phyloP scores from a whole-genome alignment of 73 alveolate species.

The Stentor coeruleus region DNA sequence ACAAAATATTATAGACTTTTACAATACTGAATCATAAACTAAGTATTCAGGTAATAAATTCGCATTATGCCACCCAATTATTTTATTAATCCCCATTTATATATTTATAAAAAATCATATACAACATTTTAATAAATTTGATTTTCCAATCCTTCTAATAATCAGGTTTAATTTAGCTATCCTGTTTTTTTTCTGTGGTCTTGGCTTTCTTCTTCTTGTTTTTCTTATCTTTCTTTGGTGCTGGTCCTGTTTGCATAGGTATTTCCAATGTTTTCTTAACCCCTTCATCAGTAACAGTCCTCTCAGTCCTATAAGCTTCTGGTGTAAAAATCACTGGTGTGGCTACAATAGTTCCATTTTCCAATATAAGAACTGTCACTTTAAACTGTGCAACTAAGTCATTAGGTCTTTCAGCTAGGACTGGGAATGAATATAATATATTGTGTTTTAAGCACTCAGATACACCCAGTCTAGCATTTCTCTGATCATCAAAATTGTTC shows the following conservation, averaged over 20 bases:
- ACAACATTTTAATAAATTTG: no score
- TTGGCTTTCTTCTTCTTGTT: constrained; percentile 47
- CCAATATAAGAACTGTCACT: constrained; percentile 75
- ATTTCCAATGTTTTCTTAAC: background rate
- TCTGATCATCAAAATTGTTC: constrained; percentile 86
- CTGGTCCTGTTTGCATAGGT: constrained; percentile 29
- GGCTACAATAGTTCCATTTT: constrained; percentile 64
- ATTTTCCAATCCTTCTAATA: no score
- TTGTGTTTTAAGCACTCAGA: constrained; percentile 87
- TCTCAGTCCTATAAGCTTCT: constrained; percentile 53
- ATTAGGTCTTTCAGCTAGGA: constrained; percentile 71
- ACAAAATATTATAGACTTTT: no score
- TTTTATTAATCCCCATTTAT: no score
- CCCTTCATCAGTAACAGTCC: constrained; percentile 48
- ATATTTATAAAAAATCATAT: no score
- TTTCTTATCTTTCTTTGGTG: constrained; percentile 34
- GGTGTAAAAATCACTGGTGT: constrained; percentile 56
- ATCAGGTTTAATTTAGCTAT: background rate
- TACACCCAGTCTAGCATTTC: constrained; percentile 83
- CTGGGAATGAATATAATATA: constrained; percentile 79
- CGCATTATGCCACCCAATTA: no score
- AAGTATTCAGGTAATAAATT: no score
- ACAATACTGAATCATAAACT: no score
- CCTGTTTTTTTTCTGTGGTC: constrained; percentile 17
- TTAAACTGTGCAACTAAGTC: constrained; percentile 87